Evolutionary conservation across 2,329 filamentous ascomycete species (phyloP), one percentile per base, ranked within the genome.

Genomic region (Fusarium verticillioides): DNA sequence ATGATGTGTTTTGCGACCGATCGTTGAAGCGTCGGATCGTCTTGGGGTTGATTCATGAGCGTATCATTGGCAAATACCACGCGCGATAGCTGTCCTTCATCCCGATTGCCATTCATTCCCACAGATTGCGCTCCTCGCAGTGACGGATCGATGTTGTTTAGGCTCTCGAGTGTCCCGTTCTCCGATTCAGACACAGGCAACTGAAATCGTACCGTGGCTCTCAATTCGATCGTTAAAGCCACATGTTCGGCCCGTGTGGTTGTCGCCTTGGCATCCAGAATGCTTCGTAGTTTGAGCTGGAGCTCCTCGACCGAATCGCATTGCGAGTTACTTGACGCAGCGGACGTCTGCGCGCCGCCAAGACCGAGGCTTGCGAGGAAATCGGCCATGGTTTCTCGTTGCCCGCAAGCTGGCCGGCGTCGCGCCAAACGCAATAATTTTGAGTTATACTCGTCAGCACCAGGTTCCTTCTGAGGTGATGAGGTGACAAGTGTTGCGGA

Each of bases 161-260:
- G 60, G 21, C 71, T 73, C n/a, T 84, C 81, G 19, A 78, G 62
- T 9, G 74, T 69, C 30, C 79, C 79, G 69, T 82, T 82, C 46
- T 87, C 84, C 32, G 73, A 59, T 28, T 84, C 83, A 53, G 78
- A 77, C 52, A 82, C 76, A 5, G 78, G 75, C 11, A 89, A 69
- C 13, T 83, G 73, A 60, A 90, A 85, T 36, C 83, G 79, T 8
- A 84, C 81, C 12, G 83, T 81, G 2, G 84, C 79, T 2, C 83
- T 81, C 34, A 91, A 77, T 69, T 88, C 85, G 58, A 88, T 82
- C 4, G 81, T 85, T 23, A 82, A 77, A 12, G 84, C 82, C 16
- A 88, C 79, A 70, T 88, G 87, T 60, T 89, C 83, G 44, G 86
- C 87, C 53, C 85, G 86, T 26, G 82, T 86, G 16, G 83, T 81